Base-by-base conservation (phyloP, 2,329 filamentous ascomycete species). In the Ophioceras dolichostomum region DNA sequence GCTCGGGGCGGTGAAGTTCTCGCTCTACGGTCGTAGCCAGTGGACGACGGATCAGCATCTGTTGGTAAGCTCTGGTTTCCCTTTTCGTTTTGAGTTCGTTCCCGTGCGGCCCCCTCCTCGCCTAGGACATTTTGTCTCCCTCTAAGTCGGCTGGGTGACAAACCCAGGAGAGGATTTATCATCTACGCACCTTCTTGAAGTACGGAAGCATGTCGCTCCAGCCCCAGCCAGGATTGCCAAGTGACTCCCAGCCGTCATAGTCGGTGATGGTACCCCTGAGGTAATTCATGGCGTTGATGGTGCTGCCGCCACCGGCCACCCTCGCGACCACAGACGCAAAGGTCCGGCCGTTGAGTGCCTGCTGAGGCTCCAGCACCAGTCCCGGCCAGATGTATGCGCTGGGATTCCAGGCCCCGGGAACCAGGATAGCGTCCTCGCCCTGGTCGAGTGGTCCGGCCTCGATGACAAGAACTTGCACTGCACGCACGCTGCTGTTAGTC, bases 281-380 rank as follows among this genome's bases (percentile, higher is more conserved):
- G 13, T 28, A 36, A 34, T 70, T 65, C 67, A 73, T 69, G 41
- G 67, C 70, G 44, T 76, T 76, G 38, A 76, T 61, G 2, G 67
- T 65, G 12, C 63, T 68, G 4, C 76, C 75, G 10, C 78, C 78
- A 10, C 78, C 78, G 0, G 83, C 61, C 0, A 70, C 66, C 33
- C 54, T 13, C 27, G 18, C 30, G 24, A 20, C 60, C 8, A 60
- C 63, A 14, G 60, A 45, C 1, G 59, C 53, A 54, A 60, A 60
- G 8, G 52, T 43, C 46, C 49, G 4, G 22, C 28, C 28, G 14
- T 28, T 18, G 7, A 62, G 49, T 4, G 50, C 52, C 13, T 39
- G 33, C 43, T 64, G 61, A 3, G 59, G 54, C 4, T 35, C 35
- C 10, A 40, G 43, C 4, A 34, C 35, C 4, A 35, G 24, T 20